Conservation (phyloP, 192 early-diverging fungal species). For the Umbelopsis sp. region DNA sequence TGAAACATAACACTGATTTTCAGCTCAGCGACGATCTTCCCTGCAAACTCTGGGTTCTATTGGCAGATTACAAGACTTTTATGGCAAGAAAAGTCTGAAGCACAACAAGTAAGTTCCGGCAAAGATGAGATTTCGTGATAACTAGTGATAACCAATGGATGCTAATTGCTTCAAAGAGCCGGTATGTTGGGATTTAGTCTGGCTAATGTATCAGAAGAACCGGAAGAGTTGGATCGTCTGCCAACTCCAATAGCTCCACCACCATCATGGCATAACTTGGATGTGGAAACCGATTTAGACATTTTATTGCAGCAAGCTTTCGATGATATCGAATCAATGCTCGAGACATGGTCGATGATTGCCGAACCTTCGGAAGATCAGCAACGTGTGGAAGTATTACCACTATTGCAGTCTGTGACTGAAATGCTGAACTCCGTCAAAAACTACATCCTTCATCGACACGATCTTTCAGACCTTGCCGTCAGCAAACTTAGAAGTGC, state of each 20-base stretch:
- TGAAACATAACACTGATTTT: no score
- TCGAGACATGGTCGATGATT: constrained; percentile 55
- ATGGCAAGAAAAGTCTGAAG: constrained; percentile 53
- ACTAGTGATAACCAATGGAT: not conserved
- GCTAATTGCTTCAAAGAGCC: not conserved
- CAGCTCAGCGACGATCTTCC: constrained; percentile 46
- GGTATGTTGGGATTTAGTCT: constrained; percentile 37
- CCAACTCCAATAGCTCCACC: constrained; percentile 49
- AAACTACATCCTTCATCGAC: constrained; percentile 55
- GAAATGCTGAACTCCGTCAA: constrained; percentile 54
- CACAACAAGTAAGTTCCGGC: constrained; percentile 46
- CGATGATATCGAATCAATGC: constrained; percentile 52
- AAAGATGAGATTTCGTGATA: not conserved
- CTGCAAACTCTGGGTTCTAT: constrained; percentile 60
- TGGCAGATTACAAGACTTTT: constrained; percentile 58
- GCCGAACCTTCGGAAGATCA: constrained; percentile 42
- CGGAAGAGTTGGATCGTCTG: constrained; percentile 40
- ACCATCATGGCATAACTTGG: constrained; percentile 42
- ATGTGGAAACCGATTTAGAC: constrained; percentile 52
- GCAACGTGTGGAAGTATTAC: constrained; percentile 44
- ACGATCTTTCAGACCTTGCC: constrained; percentile 42
- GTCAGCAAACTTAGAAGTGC: constrained; percentile 45
- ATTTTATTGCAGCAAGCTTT: constrained; percentile 45
- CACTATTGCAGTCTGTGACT: constrained; percentile 51
- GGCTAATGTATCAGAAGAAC: constrained; percentile 39